Base-by-base conservation (phyloP, 2,329 filamentous ascomycete genomes). In the Fusarium falciforme region DNA sequence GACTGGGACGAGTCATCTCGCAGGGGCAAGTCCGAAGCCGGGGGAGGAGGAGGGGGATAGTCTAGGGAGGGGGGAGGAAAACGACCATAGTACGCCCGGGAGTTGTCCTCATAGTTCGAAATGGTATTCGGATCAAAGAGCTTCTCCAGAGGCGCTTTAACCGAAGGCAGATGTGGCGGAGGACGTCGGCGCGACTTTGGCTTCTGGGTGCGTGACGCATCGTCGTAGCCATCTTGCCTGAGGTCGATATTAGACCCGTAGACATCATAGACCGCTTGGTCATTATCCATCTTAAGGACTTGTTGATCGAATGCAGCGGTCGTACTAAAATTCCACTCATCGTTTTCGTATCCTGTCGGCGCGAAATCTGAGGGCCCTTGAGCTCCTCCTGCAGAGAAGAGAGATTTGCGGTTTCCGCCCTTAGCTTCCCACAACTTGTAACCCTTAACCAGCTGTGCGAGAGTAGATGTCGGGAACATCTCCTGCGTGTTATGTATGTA, bases 401-500 rank as follows among this genome's bases (percentile, higher is more conserved):
- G 84, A 17, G 91, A 92, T 71, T 89, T 89, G 54, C 93, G 89
- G 74, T 89, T 90, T 31, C 93, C 93, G 27, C 93, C 93, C 75
- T 90, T 88, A 9, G 91, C 88, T 80, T 95, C 93, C 93, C 93
- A 96, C 22, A 91, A 79, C 78, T 91, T 92, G 83, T 93, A 96
- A 14, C 90, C 91, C 73, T 90, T 89, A 11, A 96, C 92, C 2
- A 96, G 85, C 68, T 90, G 86, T 3, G 89, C 84, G 3, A 96
- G 86, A 6, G 86, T 87, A 0, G 88, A 88, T 0, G 91, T 90
- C 0, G 93, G 93, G 76, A 93, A 92, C 52, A 84, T 84, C 16
- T 88, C 84, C 8, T 87, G 85, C 0, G 92, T 93, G 68, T 91
- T 89, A 67, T 84, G 85, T 65, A 95, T 88, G 79, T 93, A 95